Conservation (phyloP, 352 stramenopile species). For the Plasmopara viticola region DNA sequence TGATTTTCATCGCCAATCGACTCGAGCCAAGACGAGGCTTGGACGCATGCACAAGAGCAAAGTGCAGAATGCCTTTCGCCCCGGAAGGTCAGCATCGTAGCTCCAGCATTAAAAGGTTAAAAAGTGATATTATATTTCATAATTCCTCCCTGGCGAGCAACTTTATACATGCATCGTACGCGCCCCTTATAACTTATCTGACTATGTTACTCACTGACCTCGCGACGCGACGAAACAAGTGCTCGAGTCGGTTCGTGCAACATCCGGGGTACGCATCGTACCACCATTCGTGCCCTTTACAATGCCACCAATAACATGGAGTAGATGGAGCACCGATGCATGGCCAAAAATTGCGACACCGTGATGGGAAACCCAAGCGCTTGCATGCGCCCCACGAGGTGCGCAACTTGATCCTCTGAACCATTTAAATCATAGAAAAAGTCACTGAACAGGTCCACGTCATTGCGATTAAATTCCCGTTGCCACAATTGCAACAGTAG, state of each 20-base stretch:
- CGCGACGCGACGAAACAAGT: constrained; percentile 6
- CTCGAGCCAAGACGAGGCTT: constrained; percentile 43
- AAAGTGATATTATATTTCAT: no score
- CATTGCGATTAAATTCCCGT: constrained; percentile 44
- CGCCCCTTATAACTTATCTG: constrained; percentile 31
- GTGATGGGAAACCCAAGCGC: constrained; percentile 55
- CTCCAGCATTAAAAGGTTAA: not conserved
- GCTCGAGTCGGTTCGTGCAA: no score
- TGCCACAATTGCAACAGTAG: constrained; percentile 65
- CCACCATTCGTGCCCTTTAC: constrained; percentile 8
- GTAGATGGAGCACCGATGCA: constrained; percentile 72
- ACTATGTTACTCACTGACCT: constrained; percentile 17
- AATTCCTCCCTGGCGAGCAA: no score
- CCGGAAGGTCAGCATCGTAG: constrained; percentile 7
- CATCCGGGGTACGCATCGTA: not conserved
- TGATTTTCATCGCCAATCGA: constrained; percentile 56
- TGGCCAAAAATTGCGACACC: constrained; percentile 48
- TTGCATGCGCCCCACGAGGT: constrained; percentile 61
- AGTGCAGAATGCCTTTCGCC: constrained; percentile 42
- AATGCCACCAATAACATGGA: constrained; percentile 53
- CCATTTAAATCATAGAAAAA: constrained; percentile 61
- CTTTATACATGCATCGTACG: not conserved
- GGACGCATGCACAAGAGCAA: constrained; percentile 36
- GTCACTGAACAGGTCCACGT: constrained; percentile 55
- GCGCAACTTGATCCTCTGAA: constrained; percentile 47